Conservation (phyloP, 1,139 yeast species). For the Torulaspora pretoriensis region DNA sequence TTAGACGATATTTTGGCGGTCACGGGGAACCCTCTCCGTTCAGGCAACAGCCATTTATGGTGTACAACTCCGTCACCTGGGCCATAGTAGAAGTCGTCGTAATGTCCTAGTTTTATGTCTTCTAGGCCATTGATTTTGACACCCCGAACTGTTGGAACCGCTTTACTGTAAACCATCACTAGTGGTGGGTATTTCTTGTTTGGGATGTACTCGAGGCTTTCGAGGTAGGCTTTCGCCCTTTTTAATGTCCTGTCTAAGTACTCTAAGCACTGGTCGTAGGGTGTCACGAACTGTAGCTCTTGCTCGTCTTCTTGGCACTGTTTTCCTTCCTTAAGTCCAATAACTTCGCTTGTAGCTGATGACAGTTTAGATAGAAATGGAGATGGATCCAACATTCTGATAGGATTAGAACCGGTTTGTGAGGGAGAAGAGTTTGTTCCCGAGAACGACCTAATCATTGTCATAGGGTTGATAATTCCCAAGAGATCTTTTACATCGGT, state of each 20-base stretch:
- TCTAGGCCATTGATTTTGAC: conserved; percentile 58
- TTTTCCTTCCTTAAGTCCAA: conserved; percentile 11
- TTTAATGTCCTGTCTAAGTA: conserved; percentile 61
- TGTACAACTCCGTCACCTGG: conserved; percentile 94
- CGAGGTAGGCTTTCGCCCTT: conserved; percentile 55
- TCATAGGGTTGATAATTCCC: conserved; percentile 16
- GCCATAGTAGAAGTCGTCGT: conserved; percentile 73
- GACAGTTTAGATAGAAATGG: conserved; percentile 9
- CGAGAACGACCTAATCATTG: conserved; percentile 13
- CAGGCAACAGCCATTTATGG: conserved; percentile 79
- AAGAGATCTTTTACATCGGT: conserved; percentile 13
- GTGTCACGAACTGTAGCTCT: conserved; percentile 26
- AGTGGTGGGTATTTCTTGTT: conserved; percentile 67
- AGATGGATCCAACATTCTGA: conserved; percentile 10
- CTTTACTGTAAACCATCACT: conserved; percentile 73
- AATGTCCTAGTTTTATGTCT: conserved; percentile 67
- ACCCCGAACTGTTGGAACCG: conserved; percentile 81
- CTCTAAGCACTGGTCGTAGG: conserved; percentile 59
- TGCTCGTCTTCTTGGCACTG: conserved; percentile 15
- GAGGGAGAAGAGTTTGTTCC: conserved; percentile 1
- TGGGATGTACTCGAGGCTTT: conserved; percentile 53
- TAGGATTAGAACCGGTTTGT: neutral
- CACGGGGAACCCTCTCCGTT: conserved; percentile 60
- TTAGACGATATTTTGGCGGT: conserved; percentile 63
- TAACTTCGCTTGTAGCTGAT: conserved; percentile 6